A percentile compares a stretch with the other conserved stretches of the same genome.
These are phyloP conservation scores for Orobanche coerulescens DNA, from an alignment of 257 asterid species.

Conservation along the genomic window DNA sequence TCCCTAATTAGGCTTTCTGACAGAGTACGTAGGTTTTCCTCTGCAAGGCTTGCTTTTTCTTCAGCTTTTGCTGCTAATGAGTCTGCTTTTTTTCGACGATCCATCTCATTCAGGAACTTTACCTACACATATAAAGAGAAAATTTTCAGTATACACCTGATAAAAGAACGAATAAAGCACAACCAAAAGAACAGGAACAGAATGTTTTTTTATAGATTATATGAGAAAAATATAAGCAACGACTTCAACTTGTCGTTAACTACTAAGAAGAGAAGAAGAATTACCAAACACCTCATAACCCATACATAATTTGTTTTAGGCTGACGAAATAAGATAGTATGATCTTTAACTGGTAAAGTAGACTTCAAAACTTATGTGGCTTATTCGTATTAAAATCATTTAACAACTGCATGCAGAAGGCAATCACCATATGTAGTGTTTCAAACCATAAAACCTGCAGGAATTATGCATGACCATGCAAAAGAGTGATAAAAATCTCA, in stretches of 20 bases:
- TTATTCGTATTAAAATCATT: not conserved
- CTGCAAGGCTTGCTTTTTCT: slow-evolving; percentile 59
- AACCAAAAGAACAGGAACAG: slow-evolving; percentile 5
- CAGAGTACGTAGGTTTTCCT: slow-evolving; percentile 53
- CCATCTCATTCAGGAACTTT: slow-evolving; percentile 68
- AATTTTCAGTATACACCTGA: slow-evolving; percentile 6
- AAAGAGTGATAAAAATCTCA: not conserved
- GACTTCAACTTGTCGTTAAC: slow-evolving; percentile 1
- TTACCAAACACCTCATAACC: not conserved
- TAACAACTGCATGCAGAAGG: slow-evolving; percentile 1
- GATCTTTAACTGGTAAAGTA: slow-evolving; percentile 1
- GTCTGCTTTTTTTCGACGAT: slow-evolving; percentile 68
- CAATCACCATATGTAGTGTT: not conserved
- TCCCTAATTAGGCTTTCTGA: slow-evolving; percentile 68
- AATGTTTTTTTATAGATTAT: not conserved
- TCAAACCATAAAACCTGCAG: slow-evolving; percentile 4
- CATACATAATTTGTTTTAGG: slow-evolving; percentile 2
- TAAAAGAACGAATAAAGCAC: slow-evolving; percentile 3
- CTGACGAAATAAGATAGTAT: not conserved
- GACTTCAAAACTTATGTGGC: not conserved
- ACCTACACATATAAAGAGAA: slow-evolving; percentile 36
- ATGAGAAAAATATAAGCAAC: not conserved
- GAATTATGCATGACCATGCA: not conserved
- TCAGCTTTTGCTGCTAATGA: slow-evolving; percentile 68
- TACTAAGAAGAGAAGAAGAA: not conserved